Conservation (phyloP, 495 filamentous ascomycete genomes). For the Penicillium bialowiezense region DNA sequence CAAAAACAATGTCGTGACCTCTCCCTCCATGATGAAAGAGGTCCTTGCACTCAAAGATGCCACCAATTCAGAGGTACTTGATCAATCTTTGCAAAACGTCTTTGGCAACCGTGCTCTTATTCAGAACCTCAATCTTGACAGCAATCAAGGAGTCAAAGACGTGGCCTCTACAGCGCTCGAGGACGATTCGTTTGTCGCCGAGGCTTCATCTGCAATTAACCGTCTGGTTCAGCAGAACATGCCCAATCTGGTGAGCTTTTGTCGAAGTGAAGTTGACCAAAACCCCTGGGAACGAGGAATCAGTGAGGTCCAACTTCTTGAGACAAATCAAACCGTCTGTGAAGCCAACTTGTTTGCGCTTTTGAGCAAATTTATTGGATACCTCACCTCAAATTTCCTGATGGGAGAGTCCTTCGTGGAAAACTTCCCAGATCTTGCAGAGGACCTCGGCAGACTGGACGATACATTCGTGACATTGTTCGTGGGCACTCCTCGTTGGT, state of each 20-base stretch:
- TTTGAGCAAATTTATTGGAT: constrained; percentile 52
- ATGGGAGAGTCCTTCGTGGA: constrained; percentile 56
- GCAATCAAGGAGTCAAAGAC: constrained; percentile 34
- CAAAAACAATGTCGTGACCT: constrained; percentile 49
- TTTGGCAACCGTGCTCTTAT: constrained; percentile 44
- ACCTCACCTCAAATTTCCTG: constrained; percentile 48
- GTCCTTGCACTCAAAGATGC: constrained; percentile 37
- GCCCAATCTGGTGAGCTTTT: constrained; percentile 56
- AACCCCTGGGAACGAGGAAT: constrained; percentile 56
- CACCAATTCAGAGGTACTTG: constrained; percentile 31
- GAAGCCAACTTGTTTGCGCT: constrained; percentile 53
- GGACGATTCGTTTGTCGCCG: constrained; percentile 40
- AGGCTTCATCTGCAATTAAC: constrained; percentile 33
- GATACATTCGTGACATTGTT: constrained; percentile 50
- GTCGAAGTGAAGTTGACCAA: constrained; percentile 58
- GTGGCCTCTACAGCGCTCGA: constrained; percentile 38
- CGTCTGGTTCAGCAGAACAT: constrained; percentile 38
- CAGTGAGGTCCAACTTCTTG: constrained; percentile 31
- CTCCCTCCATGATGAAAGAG: constrained; percentile 46
- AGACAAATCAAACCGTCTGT: constrained; percentile 34
- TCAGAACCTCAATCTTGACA: constrained; percentile 29
- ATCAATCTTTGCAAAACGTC: constrained; percentile 44
- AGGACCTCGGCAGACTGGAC: constrained; percentile 56
- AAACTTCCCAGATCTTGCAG: constrained; percentile 48
- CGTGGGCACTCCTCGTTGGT: constrained; percentile 50